Percentiles rank a stretch among this genome's conserved stretches.
phyloP scores from a whole-genome alignment of 768 basidiomycete species.

The Calocybe cyanea region DNA sequence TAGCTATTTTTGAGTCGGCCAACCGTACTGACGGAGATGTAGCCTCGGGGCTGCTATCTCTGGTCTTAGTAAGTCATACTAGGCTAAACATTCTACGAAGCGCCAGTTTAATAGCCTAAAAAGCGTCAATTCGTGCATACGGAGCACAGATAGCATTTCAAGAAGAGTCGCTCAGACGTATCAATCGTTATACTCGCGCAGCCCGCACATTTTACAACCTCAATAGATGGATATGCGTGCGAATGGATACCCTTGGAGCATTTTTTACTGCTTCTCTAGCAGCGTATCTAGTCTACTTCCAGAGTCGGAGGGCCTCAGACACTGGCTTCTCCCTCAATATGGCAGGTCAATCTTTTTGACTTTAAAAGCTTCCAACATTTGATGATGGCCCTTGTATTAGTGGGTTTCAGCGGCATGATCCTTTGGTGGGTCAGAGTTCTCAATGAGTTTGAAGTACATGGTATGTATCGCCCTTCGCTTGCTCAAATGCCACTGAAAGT shows the following conservation, averaged over 20 bases:
- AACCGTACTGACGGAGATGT: conserved; percentile 1
- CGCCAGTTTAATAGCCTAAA: not conserved
- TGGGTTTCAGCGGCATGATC: conserved; percentile 54
- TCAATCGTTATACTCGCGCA: conserved; percentile 49
- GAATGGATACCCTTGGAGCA: conserved; percentile 55
- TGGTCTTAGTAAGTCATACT: conserved; percentile 45
- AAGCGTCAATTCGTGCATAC: conserved; percentile 65
- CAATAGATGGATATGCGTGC: conserved; percentile 44
- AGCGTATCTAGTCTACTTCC: conserved; percentile 46
- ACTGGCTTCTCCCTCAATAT: conserved; percentile 55
- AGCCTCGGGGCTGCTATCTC: conserved; percentile 53
- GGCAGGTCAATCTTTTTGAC: conserved; percentile 30
- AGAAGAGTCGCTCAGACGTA: conserved; percentile 41
- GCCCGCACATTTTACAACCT: conserved; percentile 49
- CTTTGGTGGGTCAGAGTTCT: conserved; percentile 42
- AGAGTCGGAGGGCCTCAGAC: conserved; percentile 35
- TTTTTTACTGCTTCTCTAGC: conserved; percentile 54
- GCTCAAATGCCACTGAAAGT: conserved; percentile 21
- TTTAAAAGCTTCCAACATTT: conserved; percentile 24
- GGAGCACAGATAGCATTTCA: conserved; percentile 50
- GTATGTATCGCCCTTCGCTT: conserved; percentile 14
- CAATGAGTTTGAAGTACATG: conserved; percentile 43
- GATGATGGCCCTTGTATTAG: conserved; percentile 17
- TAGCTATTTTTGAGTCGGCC: conserved; percentile 21
- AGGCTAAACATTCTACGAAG: not conserved